Base-by-base conservation (phyloP, 352 stramenopile genomes). In the Plasmopara viticola region DNA sequence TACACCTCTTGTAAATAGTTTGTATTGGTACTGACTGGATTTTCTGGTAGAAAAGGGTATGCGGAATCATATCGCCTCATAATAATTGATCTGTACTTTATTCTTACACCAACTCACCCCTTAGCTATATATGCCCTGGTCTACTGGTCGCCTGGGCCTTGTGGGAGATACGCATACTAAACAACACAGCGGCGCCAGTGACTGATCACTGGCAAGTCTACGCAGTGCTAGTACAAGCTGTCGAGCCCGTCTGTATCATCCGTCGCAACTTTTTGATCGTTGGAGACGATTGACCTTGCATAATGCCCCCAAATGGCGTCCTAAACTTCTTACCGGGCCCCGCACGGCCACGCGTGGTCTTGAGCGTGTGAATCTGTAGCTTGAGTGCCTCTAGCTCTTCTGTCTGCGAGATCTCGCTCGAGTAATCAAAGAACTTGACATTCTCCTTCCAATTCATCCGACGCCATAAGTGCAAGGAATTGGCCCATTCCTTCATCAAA, bases 401-500 rank as follows among this genome's bases (percentile, higher is more conserved):
- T 0, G 56, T 49, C 44, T 87, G 80, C 28, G 60, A 68, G 44
- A 88, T 48, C 8, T 80, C 64, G 13, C 53, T 64, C 42, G 70
- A 68, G 49, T 63, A 59, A 33, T 88, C 78, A 29, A 91, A 91
- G 66, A 91, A 91, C 61, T 80, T 89, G 62, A 91, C 80, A 53
- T 91, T 83, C 47, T 91, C 80, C 55, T 88, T 88, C 80, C 80
- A 91, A 66, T 86, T 91, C 80, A 91, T 91, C 44, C 80, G 80
- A 14, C 78, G 78, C 80, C 80, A 91, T 10, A 91, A 64, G 41
- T 91, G 80, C 57, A 91, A 60, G 41, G 80, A 70, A 60, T 91
- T 91, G 51, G 80, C 80, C 80, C 80, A 91, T 59, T 91, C 80
- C 63, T 89, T 91, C 80, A 91, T 91, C 5, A 91, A 62, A 58